phyloP scores from a whole-genome alignment of 106 monocot species.

The Iris macrosiphon region DNA sequence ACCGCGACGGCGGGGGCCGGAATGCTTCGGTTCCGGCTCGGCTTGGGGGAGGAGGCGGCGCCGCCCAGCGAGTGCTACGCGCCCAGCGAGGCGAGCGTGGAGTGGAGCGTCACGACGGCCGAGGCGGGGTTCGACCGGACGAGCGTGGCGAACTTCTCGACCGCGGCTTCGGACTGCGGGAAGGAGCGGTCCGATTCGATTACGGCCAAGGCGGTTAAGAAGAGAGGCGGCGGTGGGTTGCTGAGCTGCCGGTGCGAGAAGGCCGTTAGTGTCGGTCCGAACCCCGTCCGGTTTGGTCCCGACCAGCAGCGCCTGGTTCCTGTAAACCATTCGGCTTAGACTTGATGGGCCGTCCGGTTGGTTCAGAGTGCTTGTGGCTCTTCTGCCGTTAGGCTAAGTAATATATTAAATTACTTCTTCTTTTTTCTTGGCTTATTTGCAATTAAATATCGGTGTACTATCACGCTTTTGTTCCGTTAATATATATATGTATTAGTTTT shows the following conservation, averaged over 20 bases:
- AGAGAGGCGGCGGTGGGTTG: conserved; percentile 16
- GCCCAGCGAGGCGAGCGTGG: conserved; percentile 78
- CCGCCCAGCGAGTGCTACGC: conserved; percentile 41
- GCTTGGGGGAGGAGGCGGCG: conserved; percentile 5
- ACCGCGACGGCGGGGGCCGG: background rate
- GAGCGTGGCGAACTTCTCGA: conserved; percentile 57
- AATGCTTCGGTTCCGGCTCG: background rate
- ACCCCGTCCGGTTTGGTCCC: conserved; percentile 21
- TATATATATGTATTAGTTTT: no score
- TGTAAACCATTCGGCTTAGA: no score
- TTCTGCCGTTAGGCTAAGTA: no score
- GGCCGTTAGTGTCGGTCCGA: conserved; percentile 46
- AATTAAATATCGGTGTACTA: no score
- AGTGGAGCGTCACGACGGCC: conserved; percentile 72
- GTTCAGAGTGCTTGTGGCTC: no score
- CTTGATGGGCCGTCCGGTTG: no score
- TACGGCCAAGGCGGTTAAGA: conserved; percentile 9
- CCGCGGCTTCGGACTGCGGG: conserved; percentile 30
- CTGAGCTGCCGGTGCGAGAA: conserved; percentile 52
- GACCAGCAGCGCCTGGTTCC: conserved; percentile 2
- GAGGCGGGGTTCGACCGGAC: conserved; percentile 50
- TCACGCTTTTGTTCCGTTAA: no score
- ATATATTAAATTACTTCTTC: no score
- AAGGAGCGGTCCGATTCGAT: conserved; percentile 19
- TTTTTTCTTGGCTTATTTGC: no score